Evolutionary conservation across 805 yeast genomes (phyloP), one percentile per base, ranked within the genome.

Genomic region (Ogataea naganishii): DNA sequence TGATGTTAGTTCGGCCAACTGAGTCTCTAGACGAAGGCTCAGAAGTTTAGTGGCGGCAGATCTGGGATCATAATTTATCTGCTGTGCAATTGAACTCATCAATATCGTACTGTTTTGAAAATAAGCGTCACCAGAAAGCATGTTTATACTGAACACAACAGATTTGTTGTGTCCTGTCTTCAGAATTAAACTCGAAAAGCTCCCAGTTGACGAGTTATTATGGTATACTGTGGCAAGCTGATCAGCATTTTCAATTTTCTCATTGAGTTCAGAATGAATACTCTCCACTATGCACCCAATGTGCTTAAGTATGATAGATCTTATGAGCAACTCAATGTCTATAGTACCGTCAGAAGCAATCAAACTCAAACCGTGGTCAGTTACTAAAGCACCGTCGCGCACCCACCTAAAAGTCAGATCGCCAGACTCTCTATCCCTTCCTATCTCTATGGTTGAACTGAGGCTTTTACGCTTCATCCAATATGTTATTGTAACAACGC

Each of bases 371-470:
- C 39, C 44, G 30, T 47, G 49, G 11, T 38, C 32, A 8, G 34
- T 34, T 14, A 32, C 34, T 8, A 49, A 24, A 6, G 18, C 16
- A 1, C 79, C 80, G 40, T 77, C 76, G 37, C 70, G 69, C 38
- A 64, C 67, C 88, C 88, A 80, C 35, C 75, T 60, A 42, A 69
- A 68, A 18, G 66, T 66, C 18, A 79, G 52, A 19, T 66, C 60
- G 38, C 67, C 60, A 15, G 53, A 47, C 18, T 47, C 52, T 40
- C 64, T 68, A 16, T 44, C 39, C n/a, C 76, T 55, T 0, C 83
- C 82, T 29, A 80, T 66, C 38, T 78, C 82, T 19, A 79, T 61
- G 25, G 66, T 65, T 2, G 79, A 72, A 27, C 62, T 62, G 43
- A 66, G 62, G 28, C 63, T 57, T 19, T 64, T 68, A 26, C 69